A percentile compares a stretch with the other conserved stretches of the same genome.
Evolutionary conservation across 192 early-diverging fungal genomes (phyloP).

Genomic region (Borealophlyctis nickersoniae): DNA sequence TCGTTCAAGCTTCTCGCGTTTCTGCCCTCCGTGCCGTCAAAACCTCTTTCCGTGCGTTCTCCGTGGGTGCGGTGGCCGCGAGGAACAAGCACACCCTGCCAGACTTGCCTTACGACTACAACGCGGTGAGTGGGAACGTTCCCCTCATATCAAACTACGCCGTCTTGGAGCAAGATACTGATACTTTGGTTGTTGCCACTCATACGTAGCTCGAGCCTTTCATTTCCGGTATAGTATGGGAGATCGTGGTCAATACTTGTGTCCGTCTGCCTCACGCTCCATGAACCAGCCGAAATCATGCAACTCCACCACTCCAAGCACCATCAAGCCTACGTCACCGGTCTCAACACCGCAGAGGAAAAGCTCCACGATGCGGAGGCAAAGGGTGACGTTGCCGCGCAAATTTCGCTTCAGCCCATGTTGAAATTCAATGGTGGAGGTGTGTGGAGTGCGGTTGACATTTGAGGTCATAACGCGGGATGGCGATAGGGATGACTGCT

Average conservation of each 20-base stretch:
- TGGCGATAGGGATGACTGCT: not conserved
- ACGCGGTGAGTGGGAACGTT: constrained; percentile 46
- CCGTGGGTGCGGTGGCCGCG: constrained; percentile 5
- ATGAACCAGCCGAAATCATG: constrained; percentile 77
- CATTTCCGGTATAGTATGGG: constrained; percentile 56
- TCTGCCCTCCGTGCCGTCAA: not conserved
- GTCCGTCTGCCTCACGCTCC: not conserved
- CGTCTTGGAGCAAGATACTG: constrained; percentile 1
- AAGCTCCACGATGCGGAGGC: constrained; percentile 71
- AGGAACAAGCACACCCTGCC: constrained; percentile 76
- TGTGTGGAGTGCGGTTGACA: constrained; percentile 19
- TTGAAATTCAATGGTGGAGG: constrained; percentile 94
- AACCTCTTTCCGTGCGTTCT: not conserved
- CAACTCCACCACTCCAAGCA: constrained; percentile 92
- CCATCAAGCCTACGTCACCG: constrained; percentile 87
- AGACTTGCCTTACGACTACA: constrained; percentile 81
- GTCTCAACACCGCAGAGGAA: constrained; percentile 88
- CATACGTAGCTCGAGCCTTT: constrained; percentile 78
- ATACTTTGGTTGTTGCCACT: constrained; percentile 3
- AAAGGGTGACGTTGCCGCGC: constrained; percentile 65
- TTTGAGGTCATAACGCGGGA: not conserved
- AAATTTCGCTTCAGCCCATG: constrained; percentile 74
- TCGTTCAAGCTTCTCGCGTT: not conserved
- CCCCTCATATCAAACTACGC: not conserved
- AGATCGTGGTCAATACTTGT: not conserved